Evolutionary conservation across 768 basidiomycete species (phyloP), one percentile per base, ranked within the genome.

Genomic region (Leccinum truebloodii): DNA sequence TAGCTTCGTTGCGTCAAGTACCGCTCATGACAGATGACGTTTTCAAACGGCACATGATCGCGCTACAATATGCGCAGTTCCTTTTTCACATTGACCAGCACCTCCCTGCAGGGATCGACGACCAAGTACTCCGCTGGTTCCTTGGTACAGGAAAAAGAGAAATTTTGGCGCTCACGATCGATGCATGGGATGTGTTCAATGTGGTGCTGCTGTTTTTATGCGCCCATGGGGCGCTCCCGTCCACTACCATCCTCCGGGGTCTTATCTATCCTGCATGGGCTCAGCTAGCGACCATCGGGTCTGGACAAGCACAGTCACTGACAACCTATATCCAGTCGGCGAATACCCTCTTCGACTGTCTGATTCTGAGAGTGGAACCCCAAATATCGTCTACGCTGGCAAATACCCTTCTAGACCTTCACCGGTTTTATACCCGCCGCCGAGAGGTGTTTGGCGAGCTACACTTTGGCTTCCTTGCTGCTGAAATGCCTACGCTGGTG

Each of bases 251-350:
- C 50, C 74, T 94, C 41, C 77, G 80, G 57, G 90, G 90, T 14
- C 72, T 94, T 18, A 81, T 92, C n/a, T 92, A 90, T 70, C 90
- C 89, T 20, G 84, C 86, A 5, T 94, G 91, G 92, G 77, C 80
- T 54, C 75, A 82, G 22, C 82, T 79, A n/a, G 83, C 85, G 13
- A 73, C 74, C 10, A 69, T 77, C 48, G 67, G 74, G 1, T 65
- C 71, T 0, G 68, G 77, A 41, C 78, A 81, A 57, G 75, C 75
- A 0, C 72, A 76, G 26, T 67, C 79, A n/a, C 71, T 81, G 3
- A 77, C 81, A 49, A 77, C 79, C 4, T 85, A 86, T 57, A 75
- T 94, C 30, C 77, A 76, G 39, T 83, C 88, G 7, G 85, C 87
- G 22, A 92, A 89, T 63, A 74, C 75, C 9, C 74, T 93, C 26